Base-by-base conservation (phyloP, 257 asterid genomes). In the Scutellaria galericulata region DNA sequence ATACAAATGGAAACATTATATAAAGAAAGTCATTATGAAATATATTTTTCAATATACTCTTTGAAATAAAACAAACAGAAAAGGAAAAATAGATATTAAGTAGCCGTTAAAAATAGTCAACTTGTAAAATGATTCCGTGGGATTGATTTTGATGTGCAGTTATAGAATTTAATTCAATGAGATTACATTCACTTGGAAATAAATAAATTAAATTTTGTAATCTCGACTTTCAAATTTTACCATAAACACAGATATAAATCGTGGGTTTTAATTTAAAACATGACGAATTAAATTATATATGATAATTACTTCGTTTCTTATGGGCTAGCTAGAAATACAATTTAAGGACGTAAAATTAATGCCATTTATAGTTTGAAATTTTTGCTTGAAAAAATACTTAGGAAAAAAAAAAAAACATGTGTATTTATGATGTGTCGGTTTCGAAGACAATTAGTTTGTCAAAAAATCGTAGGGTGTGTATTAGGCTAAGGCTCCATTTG, bases 401-500 rank as follows among this genome's bases (percentile, higher is more conserved):
- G 37, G 5, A 4, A 24, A 24, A 27, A 35, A 63, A n/a, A 52
- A 24, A 18, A 55, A 72, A 60, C 18, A 35, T 7, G 60, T 59
- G 60, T 27, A n/a, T n/a, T 54, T 15, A 62, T 40, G 56, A 41
- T 7, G 66, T 74, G 62, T 66, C 45, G 40, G 45, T 55, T 56
- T 13, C 11, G 2, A 11, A 74, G 40, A 59, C 2, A 58, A 64
- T 64, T 71, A 65, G 68, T 52, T 71, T 64, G 76, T 64, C 18
- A 50, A 72, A 31, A 64, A 40, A 64, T 57, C 71, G 64, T 78
- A 65, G 58, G 78, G 76, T 66, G 77, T 11, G 70, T 70, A 75
- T 75, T 82, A 44, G 73, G 74, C 76, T 31, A 71, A 81, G 86
- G 72, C 79, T 72, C 70, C 75, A 44, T 72, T 47, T 78, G 86